A percentile compares a stretch with the other conserved stretches of the same genome.
Evolutionary conservation across 257 asterid genomes (phyloP).

Genomic region (Oldenlandia corymbosa): DNA sequence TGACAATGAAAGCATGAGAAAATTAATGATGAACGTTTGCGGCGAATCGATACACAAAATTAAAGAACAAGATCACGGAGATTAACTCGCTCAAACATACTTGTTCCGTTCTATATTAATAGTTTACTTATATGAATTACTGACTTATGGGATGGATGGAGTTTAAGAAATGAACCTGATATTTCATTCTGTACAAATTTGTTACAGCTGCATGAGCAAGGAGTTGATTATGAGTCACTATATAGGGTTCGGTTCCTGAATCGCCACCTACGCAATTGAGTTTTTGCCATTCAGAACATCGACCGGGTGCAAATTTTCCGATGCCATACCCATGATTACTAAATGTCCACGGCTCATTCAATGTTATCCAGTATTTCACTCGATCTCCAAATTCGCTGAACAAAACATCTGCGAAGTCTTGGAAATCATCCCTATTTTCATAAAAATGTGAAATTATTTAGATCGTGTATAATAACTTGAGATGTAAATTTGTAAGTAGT

Average conservation of each 20-base stretch:
- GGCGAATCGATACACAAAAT: too few relatives aligned
- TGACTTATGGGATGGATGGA: too few relatives aligned
- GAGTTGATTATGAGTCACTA: constrained; percentile 13
- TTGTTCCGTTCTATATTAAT: too few relatives aligned
- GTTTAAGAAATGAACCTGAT: constrained; percentile 19
- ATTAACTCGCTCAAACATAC: too few relatives aligned
- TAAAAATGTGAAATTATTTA: too few relatives aligned
- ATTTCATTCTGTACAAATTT: constrained; percentile 7
- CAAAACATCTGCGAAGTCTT: constrained; percentile 11
- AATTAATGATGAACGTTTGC: too few relatives aligned
- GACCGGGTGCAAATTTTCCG: constrained; percentile 15
- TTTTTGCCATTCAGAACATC: constrained; percentile 17
- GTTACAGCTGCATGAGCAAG: constrained; percentile 19
- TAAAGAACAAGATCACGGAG: too few relatives aligned
- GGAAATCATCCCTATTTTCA: constrained; percentile 16
- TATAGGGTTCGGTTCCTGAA: constrained; percentile 19
- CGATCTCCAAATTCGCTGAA: constrained; percentile 17
- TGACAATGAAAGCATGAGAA: too few relatives aligned
- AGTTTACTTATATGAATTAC: too few relatives aligned
- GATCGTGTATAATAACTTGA: too few relatives aligned
- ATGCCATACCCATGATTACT: constrained; percentile 12
- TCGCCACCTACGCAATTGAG: constrained; percentile 7
- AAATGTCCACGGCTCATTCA: constrained; percentile 24
- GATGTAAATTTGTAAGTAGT: too few relatives aligned
- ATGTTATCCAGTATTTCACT: constrained; percentile 19